Evolutionary conservation across 106 monocot species (phyloP).

Genomic region (Dioscorea alata): DNA sequence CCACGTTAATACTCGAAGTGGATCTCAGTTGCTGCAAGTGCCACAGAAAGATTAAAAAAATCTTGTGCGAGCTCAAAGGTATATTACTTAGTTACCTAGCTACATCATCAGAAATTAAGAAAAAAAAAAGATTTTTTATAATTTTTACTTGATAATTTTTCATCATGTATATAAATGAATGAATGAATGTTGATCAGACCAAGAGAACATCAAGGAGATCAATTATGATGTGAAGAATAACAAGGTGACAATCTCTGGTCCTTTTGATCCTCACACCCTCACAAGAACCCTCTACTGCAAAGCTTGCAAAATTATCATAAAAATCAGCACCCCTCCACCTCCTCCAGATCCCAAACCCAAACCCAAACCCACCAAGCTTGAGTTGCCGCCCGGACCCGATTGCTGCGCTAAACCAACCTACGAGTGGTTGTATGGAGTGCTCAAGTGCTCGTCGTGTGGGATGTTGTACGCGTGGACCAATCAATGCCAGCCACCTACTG

Average conservation of each 20-base stretch:
- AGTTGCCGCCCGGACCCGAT: slow-evolving; percentile 5
- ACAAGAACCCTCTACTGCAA: slow-evolving; percentile 41
- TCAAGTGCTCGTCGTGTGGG: slow-evolving; percentile 35
- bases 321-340: slow-evolving; percentile 26
- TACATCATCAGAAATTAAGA: too few relatives aligned
- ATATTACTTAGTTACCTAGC: not conserved
- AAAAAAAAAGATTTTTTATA: not conserved
- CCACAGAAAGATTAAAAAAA: slow-evolving; percentile 28
- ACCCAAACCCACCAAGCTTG: not conserved
- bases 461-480: not conserved
- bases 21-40: slow-evolving; percentile 24
- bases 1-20: slow-evolving; percentile 18
- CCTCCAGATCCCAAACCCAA: not conserved
- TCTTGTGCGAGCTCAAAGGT: slow-evolving; percentile 27
- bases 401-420: slow-evolving; percentile 32
- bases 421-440: slow-evolving; percentile 25
- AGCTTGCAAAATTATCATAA: slow-evolving; percentile 45
- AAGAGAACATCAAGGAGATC: slow-evolving; percentile 30
- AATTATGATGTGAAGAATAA: slow-evolving; percentile 50
- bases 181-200: slow-evolving; percentile 9
- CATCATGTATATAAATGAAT: too few relatives aligned
- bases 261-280: slow-evolving; percentile 38
- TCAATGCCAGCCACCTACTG: not conserved
- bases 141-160: not conserved
- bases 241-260: slow-evolving; percentile 48